Percentiles rank a stretch among this genome's conserved stretches.
Evolutionary conservation across 2,329 filamentous ascomycete genomes (phyloP).

Genomic region (Penicillium hordei): DNA sequence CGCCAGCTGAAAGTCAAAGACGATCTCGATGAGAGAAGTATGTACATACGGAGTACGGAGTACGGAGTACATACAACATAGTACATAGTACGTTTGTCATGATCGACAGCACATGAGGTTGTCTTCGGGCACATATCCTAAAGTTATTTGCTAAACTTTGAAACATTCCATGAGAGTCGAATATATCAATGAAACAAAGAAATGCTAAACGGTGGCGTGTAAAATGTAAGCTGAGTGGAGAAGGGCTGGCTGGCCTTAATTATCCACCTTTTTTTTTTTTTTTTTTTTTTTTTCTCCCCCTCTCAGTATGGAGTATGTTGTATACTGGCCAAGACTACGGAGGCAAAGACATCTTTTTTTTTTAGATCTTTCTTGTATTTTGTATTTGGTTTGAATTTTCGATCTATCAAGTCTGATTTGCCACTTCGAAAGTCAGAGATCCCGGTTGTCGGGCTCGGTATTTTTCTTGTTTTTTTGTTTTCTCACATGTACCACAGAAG

Average conservation of each 20-base stretch:
- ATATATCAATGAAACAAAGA: too few relatives aligned
- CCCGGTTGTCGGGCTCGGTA: background rate
- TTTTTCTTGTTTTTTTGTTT: background rate
- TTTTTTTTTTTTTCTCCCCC: too few relatives aligned
- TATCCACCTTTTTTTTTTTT: background rate
- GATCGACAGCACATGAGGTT: conserved; percentile 9
- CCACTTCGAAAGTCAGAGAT: background rate
- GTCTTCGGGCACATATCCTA: background rate
- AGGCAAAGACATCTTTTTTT: background rate
- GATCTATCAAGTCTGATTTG: conserved; percentile 13
- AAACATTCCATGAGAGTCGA: background rate
- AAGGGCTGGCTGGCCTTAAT: conserved; percentile 5
- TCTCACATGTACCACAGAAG: background rate
- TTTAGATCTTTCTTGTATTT: background rate
- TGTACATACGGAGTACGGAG: background rate
- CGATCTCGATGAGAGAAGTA: conserved; percentile 5
- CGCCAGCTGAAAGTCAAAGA: conserved; percentile 15
- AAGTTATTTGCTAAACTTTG: background rate
- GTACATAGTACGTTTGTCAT: background rate
- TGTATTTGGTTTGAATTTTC: conserved; percentile 13
- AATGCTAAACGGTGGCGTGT: background rate
- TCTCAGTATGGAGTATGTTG: too few relatives aligned
- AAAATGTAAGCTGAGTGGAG: background rate
- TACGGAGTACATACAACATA: background rate
- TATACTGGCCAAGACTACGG: too few relatives aligned